Conservation (phyloP, 352 stramenopile species). For the Globisporangium ultimum region DNA sequence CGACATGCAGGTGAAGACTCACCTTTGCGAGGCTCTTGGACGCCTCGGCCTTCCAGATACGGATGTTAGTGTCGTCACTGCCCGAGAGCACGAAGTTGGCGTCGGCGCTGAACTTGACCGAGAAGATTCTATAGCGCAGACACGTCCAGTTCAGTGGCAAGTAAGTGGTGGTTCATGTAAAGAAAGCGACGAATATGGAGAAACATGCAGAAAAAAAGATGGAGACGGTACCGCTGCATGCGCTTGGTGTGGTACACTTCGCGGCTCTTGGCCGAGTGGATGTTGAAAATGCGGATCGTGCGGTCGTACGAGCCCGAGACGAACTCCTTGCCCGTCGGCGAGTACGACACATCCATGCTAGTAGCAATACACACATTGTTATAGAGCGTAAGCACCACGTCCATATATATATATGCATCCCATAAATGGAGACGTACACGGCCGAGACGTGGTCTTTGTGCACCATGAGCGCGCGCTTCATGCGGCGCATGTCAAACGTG, state of each 20-base stretch:
- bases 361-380: neutral
- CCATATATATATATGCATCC: neutral
- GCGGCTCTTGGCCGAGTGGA: conserved; percentile 77
- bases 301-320: conserved; percentile 98
- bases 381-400: too few relatives aligned
- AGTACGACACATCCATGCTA: conserved; percentile 96
- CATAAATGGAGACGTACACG: conserved; percentile 65
- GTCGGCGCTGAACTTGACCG: conserved; percentile 85
- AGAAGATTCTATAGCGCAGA: conserved; percentile 53
- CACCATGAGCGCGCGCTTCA: conserved; percentile 91
- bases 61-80: conserved; percentile 99
- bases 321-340: conserved; percentile 97
- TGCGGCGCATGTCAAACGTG: conserved; percentile 99
- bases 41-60: conserved; percentile 98
- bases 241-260: conserved; percentile 98
- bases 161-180: too few relatives aligned
- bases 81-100: conserved; percentile 97
- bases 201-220: neutral
- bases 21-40: conserved; percentile 93
- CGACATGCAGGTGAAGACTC: conserved; percentile 10
- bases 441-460: conserved; percentile 99
- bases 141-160: too few relatives aligned
- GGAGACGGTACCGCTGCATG: conserved; percentile 92
- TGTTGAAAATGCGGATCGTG: conserved; percentile 97
- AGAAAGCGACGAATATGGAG: too few relatives aligned